Evolutionary conservation across 306 rosid genomes (phyloP).

Genomic region (Carpinus fangiana): DNA sequence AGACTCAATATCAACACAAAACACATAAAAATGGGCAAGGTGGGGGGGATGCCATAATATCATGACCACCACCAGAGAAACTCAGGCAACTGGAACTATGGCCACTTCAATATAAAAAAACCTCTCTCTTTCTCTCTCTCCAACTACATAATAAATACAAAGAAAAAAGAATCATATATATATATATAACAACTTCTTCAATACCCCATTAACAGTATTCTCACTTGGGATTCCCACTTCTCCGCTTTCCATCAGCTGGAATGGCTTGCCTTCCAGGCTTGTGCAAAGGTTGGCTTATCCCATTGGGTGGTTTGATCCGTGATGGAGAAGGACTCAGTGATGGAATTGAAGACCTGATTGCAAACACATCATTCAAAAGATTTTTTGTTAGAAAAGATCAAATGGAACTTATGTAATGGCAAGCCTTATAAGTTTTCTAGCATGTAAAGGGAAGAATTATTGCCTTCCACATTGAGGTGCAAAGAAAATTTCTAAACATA

Average conservation of each 20-base stretch:
- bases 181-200: constrained; percentile 13
- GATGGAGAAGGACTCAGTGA: constrained; percentile 77
- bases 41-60: constrained; percentile 28
- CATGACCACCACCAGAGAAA: constrained; percentile 36
- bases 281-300: constrained; percentile 31
- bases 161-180: constrained; percentile 11
- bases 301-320: constrained; percentile 45
- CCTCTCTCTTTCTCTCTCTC: constrained; percentile 15
- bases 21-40: constrained; percentile 22
- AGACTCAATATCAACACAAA: constrained; percentile 6
- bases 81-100: constrained; percentile 37
- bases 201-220: constrained; percentile 19
- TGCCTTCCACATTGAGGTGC: background rate
- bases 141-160: constrained; percentile 40
- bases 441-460: too few species aligned
- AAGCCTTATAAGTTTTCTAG: background rate
- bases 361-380: background rate
- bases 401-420: background rate
- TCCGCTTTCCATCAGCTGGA: constrained; percentile 54
- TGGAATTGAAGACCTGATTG: constrained; percentile 69
- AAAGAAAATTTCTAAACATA: background rate
- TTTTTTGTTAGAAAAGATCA: background rate
- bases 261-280: constrained; percentile 44
- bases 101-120: constrained; percentile 20
- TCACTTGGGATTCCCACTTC: constrained; percentile 53